Evolutionary conservation across 257 asterid species (phyloP), one percentile per base, ranked within the genome.

Genomic region (Asclepias syriaca): DNA sequence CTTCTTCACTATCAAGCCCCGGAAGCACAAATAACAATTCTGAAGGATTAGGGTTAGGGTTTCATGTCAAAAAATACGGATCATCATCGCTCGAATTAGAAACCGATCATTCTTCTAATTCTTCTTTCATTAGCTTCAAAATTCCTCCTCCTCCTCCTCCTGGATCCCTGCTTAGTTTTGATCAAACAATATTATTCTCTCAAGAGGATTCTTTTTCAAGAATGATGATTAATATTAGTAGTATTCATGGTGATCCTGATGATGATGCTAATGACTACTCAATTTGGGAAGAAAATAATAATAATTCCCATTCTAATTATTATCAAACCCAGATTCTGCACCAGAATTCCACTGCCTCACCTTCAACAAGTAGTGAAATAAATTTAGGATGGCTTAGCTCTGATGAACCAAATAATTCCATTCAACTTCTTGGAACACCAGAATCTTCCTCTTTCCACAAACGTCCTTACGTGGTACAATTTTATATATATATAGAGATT

Each of bases 1-100:
- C 89, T 34, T 87, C 97, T 8, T 77, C 96, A 0, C 89, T 84
- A 0, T 90, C 98, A 1, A 92, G 97, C 50, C 97, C 95, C 9
- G 84, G 90, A 82, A 92, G 98, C 84, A 79, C 90, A 3, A 88
- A 43, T 43, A 43, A 43, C 6, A 43, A 86, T 69, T 92, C 97
- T 37, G 88, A 84, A 37, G 91, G 86, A 3, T 65, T 87, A 43
- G 91, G 86, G 4, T 65, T 87, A 65, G 88, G 79, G 8, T 80
- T 76, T 34, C 89, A 72, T 72, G 45, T 74, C 8, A 43, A 43
- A 54, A 77, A 75, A 18, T 27, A 58, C 63, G 56, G 77, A 29
- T 64, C 85, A 29, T 64, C 85, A 29, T 59, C 85, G 0, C 90
- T 83, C 49, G 90, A 85, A 77, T 32, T 32, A 34, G 39, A 34